These are phyloP conservation scores for Solanum pimpinellifolium DNA, from an alignment of 257 asterid species.

Conservation along the genomic window DNA sequence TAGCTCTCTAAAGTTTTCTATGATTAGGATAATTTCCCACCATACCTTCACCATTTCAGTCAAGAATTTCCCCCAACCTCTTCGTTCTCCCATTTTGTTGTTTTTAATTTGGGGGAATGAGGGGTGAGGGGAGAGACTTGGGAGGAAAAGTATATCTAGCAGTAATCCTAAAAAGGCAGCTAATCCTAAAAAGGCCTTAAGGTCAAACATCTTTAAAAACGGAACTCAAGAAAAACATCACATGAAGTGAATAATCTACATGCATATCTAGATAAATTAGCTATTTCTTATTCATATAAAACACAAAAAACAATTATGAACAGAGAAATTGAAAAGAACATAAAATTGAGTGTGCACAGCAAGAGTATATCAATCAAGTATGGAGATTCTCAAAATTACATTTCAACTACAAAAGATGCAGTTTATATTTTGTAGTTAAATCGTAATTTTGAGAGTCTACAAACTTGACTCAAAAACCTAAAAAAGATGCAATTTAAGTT, in stretches of 20 bases:
- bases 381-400: neutral
- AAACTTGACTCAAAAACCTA: neutral
- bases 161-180: neutral
- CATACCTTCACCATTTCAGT: neutral
- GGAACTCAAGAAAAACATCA: neutral
- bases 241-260: neutral
- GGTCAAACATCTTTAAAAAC: neutral
- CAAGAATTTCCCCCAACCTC: neutral
- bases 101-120: neutral
- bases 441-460: neutral
- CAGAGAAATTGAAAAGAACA: neutral
- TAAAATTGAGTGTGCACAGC: neutral
- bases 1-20: neutral
- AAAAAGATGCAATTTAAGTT: neutral
- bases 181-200: neutral
- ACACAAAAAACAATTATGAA: neutral
- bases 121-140: constrained; percentile 13
- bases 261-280: neutral
- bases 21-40: neutral
- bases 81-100: neutral
- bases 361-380: neutral
- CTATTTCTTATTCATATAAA: neutral
- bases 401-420: neutral
- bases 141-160: neutral
- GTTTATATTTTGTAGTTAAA: neutral